These are phyloP conservation scores for Phytophthora ramorum DNA, from an alignment of 352 stramenopile species.

Conservation along the genomic window DNA sequence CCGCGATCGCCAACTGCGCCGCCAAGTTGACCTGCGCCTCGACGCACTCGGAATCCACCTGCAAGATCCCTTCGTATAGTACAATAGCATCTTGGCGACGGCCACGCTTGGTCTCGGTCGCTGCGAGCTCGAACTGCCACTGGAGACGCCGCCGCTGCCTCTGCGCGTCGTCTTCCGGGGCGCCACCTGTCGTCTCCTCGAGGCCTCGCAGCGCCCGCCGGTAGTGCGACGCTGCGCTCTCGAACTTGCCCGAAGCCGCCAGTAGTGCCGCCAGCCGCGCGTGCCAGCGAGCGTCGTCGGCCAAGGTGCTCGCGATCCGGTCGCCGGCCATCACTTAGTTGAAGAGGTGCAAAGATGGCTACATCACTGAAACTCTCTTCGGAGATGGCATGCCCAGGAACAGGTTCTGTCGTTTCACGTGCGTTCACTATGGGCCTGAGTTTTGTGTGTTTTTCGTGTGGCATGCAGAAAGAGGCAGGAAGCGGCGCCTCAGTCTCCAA, in stretches of 20 bases:
- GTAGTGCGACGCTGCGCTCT: conserved; percentile 41
- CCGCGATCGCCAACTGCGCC: conserved; percentile 50
- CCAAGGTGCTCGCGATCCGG: conserved; percentile 16
- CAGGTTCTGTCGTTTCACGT: conserved; percentile 7
- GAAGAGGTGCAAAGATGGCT: conserved; percentile 9
- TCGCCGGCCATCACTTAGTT: conserved; percentile 16
- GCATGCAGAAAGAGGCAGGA: conserved; percentile 5
- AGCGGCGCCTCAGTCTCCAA: conserved; percentile 24
- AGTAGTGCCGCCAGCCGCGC: conserved; percentile 43
- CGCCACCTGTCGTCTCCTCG: background rate
- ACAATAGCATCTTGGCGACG: conserved; percentile 35
- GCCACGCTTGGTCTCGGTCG: conserved; percentile 17
- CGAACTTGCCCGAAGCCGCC: conserved; percentile 21
- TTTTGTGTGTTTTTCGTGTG: background rate
- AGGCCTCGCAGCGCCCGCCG: conserved; percentile 32
- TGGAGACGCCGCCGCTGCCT: conserved; percentile 15
- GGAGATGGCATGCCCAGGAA: background rate
- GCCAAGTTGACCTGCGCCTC: conserved; percentile 66
- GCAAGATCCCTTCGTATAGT: conserved; percentile 43
- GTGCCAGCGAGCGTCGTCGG: conserved; percentile 32
- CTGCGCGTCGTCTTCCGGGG: conserved; percentile 11
- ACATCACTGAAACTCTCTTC: conserved; percentile 1
- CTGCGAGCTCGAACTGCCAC: conserved; percentile 34
- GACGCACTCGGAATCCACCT: conserved; percentile 29
- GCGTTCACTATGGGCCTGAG: conserved; percentile 16